Conservation (phyloP, 164 flowering plant genomes). For the Macadamia tetraphylla region DNA sequence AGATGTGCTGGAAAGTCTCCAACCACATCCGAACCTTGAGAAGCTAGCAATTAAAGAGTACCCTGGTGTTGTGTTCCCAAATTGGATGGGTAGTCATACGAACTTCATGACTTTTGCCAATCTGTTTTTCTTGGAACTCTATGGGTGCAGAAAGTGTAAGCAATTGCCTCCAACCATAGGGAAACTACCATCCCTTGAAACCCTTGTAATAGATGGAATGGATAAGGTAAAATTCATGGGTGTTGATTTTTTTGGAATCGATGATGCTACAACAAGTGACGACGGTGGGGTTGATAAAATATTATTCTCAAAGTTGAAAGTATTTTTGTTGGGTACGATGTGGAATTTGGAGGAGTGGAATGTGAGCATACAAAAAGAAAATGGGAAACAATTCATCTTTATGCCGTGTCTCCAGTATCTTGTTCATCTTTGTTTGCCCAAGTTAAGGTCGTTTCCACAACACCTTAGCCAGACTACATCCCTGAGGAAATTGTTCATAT, state of each 20-base stretch:
- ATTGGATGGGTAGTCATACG: neutral
- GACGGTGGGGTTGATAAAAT: neutral
- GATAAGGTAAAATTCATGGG: neutral
- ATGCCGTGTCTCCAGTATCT: neutral
- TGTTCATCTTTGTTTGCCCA: no score
- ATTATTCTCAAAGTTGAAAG: neutral
- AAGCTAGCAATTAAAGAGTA: neutral
- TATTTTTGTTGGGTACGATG: neutral
- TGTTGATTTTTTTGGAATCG: neutral
- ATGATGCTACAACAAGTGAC: no score
- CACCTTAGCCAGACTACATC: no score
- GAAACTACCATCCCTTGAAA: constrained; percentile 1
- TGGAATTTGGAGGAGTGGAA: neutral
- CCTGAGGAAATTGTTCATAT: no score
- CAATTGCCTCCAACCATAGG: constrained; percentile 3
- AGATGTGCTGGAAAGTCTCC: constrained; percentile 3
- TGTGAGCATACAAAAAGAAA: neutral
- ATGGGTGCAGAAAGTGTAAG: no score
- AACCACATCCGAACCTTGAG: constrained; percentile 4
- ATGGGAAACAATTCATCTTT: no score
- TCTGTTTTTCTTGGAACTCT: no score
- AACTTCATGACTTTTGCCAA: neutral
- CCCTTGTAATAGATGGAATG: neutral
- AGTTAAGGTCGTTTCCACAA: no score
- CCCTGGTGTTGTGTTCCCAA: neutral